A percentile compares a stretch with the other conserved stretches of the same genome.
Conservation (phyloP, 805 yeast species). For the Metahyphopichia silvanorum region DNA sequence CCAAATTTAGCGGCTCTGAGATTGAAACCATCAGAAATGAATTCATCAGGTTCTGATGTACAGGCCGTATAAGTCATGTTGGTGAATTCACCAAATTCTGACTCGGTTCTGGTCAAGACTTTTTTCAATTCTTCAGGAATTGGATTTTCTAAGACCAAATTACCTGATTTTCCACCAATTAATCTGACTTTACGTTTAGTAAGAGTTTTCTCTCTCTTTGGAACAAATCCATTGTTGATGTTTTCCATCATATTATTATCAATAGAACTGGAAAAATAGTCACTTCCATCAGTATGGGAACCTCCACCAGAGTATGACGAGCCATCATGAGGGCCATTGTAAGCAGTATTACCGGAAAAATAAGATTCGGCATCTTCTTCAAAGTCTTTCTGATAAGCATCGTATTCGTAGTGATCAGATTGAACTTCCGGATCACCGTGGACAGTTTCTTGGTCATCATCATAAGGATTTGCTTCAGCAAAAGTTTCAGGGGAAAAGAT, state of each 20-base stretch:
- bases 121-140: slow-evolving; percentile 85
- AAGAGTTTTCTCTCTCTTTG: slow-evolving; percentile 65
- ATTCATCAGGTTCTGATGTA: slow-evolving; percentile 89
- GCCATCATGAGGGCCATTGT: slow-evolving; percentile 29
- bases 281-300: slow-evolving; percentile 20
- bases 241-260: slow-evolving; percentile 47
- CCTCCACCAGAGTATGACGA: slow-evolving; percentile 21
- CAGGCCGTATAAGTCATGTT: slow-evolving; percentile 98
- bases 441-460: slow-evolving; percentile 29
- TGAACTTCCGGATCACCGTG: slow-evolving; percentile 18
- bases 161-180: slow-evolving; percentile 60
- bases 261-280: slow-evolving; percentile 43
- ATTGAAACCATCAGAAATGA: slow-evolving; percentile 75
- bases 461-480: slow-evolving; percentile 51
- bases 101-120: slow-evolving; percentile 79
- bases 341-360: slow-evolving; percentile 30
- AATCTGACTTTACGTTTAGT: slow-evolving; percentile 72
- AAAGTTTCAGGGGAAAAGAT: slow-evolving; percentile 60
- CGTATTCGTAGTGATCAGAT: slow-evolving; percentile 26
- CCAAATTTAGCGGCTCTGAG: slow-evolving; percentile 81
- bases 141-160: slow-evolving; percentile 89
- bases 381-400: slow-evolving; percentile 33
- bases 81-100: slow-evolving; percentile 80
- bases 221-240: slow-evolving; percentile 39
- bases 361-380: slow-evolving; percentile 29